Evolutionary conservation across 2,329 filamentous ascomycete species (phyloP).

Genomic region (Pseudogymnoascus sp.): DNA sequence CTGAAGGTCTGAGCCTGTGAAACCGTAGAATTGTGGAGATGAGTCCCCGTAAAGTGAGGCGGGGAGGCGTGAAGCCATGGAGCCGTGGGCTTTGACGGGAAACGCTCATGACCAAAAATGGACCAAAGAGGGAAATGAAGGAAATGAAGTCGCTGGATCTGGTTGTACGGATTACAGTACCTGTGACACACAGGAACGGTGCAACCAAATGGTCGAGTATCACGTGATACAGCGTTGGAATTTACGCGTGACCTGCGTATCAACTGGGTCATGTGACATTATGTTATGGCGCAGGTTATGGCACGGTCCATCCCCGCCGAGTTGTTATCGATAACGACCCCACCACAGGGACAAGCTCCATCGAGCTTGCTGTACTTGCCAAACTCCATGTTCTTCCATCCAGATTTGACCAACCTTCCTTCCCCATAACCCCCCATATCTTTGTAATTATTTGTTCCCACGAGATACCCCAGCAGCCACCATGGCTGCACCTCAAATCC

Average conservation of each 20-base stretch:
- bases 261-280: background rate
- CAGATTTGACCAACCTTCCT: background rate
- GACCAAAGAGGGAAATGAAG: background rate
- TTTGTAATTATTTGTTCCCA: background rate
- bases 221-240: background rate
- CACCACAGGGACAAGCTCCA: background rate
- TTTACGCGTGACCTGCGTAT: background rate
- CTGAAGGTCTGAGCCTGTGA: background rate
- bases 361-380: background rate
- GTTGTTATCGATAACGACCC: background rate
- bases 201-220: background rate
- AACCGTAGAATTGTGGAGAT: background rate
- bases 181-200: background rate
- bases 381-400: background rate
- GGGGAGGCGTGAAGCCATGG: background rate
- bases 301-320: background rate
- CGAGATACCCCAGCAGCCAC: background rate
- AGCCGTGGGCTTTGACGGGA: background rate
- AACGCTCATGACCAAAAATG: background rate
- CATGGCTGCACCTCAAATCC: constrained; percentile 45
- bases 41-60: background rate
- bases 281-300: no score
- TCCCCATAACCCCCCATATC: background rate
- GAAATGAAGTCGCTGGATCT: background rate
- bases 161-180: background rate